phyloP scores from a whole-genome alignment of 2,329 filamentous ascomycete genomes.

The Stenocarpella maydis region DNA sequence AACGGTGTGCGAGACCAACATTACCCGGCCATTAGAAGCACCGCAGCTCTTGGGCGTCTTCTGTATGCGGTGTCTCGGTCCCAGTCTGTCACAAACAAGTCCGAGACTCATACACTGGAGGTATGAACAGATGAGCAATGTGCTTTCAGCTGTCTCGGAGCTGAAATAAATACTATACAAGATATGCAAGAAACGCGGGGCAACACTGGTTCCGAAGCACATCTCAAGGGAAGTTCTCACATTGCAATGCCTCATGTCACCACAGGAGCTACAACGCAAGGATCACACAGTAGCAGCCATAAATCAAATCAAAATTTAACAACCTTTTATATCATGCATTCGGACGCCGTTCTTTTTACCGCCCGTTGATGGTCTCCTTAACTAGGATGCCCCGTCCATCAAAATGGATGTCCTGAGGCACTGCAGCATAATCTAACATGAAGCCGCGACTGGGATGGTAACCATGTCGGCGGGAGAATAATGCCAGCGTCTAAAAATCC shows the following conservation, averaged over 20 bases:
- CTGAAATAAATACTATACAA: too few relatives aligned
- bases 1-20: neutral
- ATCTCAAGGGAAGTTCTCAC: neutral
- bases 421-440: slow-evolving; percentile 26
- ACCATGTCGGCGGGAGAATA: slow-evolving; percentile 31
- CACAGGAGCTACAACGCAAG: neutral
- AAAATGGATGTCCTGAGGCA: slow-evolving; percentile 10
- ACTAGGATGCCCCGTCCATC: slow-evolving; percentile 10
- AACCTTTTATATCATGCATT: slow-evolving; percentile 30
- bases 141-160: neutral
- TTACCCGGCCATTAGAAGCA: neutral
- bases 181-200: neutral
- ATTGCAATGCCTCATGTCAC: neutral
- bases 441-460: slow-evolving; percentile 28
- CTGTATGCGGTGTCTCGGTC: neutral
- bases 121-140: neutral
- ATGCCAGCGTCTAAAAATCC: slow-evolving; percentile 35
- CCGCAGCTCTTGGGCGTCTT: neutral
- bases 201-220: neutral
- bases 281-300: slow-evolving; percentile 7
- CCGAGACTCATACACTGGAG: neutral
- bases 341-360: neutral
- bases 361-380: neutral
- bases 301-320: slow-evolving; percentile 10
- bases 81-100: neutral